phyloP scores from a whole-genome alignment of 176 grass and related monocot genomes.

The Bonia amplexicaulis region DNA sequence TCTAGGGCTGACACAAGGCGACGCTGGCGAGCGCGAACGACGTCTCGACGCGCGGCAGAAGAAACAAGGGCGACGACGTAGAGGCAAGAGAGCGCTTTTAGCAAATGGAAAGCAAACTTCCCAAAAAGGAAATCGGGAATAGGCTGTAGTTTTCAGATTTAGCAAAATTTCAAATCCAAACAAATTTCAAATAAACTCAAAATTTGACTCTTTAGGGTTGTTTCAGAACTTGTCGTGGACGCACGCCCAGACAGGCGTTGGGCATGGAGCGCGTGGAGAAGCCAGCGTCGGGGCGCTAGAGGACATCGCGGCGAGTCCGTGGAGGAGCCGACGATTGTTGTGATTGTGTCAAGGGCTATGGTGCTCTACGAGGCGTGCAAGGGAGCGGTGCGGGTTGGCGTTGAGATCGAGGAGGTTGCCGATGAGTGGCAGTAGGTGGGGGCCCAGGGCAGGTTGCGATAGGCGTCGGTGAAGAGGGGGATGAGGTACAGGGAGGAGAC shows the following conservation, averaged over 20 bases:
- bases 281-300: conserved; percentile 28
- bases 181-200: too few relatives aligned
- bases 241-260: not conserved
- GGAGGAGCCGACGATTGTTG: conserved; percentile 37
- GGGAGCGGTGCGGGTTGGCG: not conserved
- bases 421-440: not conserved
- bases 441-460: not conserved
- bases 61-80: too few relatives aligned
- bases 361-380: not conserved
- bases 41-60: too few relatives aligned
- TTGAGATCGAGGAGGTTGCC: conserved; percentile 13
- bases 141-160: too few relatives aligned
- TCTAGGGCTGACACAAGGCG: too few relatives aligned
- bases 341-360: not conserved
- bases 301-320: conserved; percentile 7
- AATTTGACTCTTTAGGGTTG: too few relatives aligned
- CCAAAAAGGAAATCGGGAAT: too few relatives aligned
- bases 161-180: too few relatives aligned
- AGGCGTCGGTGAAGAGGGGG: not conserved
- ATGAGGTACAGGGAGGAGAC: not conserved
- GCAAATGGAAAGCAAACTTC: too few relatives aligned
- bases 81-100: too few relatives aligned
- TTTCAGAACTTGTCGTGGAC: not conserved
- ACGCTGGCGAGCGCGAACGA: too few relatives aligned
- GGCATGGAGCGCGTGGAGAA: conserved; percentile 22